These are phyloP conservation scores for Tetradesmus obliquus DNA, from an alignment of 139 green algal species.

Conservation along the genomic window DNA sequence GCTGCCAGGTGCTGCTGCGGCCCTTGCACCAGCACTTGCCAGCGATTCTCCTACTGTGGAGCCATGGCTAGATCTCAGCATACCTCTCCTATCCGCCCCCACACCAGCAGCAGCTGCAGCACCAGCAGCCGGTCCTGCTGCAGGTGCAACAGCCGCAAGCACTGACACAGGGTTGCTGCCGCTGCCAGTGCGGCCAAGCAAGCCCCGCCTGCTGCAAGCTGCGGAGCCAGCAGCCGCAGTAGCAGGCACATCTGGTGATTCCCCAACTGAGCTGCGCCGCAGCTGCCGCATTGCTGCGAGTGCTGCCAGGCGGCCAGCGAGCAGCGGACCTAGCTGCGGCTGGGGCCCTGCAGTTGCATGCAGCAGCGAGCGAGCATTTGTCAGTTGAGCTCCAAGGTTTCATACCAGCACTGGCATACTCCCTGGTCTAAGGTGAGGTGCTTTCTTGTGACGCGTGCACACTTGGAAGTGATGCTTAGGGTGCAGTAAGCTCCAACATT, in stretches of 20 bases:
- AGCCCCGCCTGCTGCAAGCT: background rate
- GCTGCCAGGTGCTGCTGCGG: background rate
- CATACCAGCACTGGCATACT: too few relatives aligned
- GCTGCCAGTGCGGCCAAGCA: background rate
- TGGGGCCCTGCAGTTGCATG: background rate
- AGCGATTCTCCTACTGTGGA: background rate
- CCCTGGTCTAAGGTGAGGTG: too few relatives aligned
- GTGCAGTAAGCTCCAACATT: background rate
- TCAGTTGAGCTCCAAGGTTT: background rate
- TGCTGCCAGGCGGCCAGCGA: slow-evolving; percentile 31
- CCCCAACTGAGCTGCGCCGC: slow-evolving; percentile 33
- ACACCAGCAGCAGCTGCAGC: background rate
- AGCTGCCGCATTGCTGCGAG: slow-evolving; percentile 34
- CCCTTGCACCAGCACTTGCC: background rate
- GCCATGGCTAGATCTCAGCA: background rate
- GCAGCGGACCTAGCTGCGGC: background rate
- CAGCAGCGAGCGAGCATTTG: background rate
- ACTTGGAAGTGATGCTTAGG: too few relatives aligned
- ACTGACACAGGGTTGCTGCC: background rate
- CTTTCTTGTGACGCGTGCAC: too few relatives aligned
- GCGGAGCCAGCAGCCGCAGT: background rate
- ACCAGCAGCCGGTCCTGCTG: background rate
- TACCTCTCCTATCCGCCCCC: background rate
- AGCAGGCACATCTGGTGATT: slow-evolving; percentile 21
- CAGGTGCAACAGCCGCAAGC: background rate